Conservation (phyloP, 192 early-diverging fungal species). For the Thoreauomyces humboldtii region DNA sequence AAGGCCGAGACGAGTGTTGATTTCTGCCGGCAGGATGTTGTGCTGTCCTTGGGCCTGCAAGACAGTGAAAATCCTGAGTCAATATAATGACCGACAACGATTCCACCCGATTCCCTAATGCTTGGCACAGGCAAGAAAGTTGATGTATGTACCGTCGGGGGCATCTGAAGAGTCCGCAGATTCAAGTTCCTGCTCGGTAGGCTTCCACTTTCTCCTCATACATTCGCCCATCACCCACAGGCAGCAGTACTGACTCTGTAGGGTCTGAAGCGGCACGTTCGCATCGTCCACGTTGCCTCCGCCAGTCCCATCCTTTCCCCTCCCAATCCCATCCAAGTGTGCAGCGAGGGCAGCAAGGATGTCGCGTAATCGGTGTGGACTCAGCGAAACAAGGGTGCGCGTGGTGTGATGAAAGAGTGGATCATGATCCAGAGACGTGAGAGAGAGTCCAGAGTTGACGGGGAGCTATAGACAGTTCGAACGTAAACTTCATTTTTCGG, state of each 20-base stretch:
- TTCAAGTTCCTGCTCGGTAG: conserved; percentile 1
- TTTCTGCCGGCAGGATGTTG: background rate
- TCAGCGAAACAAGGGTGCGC: conserved; percentile 70
- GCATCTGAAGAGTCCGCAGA: too few relatives aligned
- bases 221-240: conserved; percentile 79
- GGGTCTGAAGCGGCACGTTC: conserved; percentile 57
- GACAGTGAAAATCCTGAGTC: background rate
- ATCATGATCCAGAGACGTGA: conserved; percentile 69
- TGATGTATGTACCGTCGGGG: too few relatives aligned
- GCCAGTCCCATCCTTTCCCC: conserved; percentile 14
- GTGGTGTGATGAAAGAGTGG: conserved; percentile 78
- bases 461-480: conserved; percentile 62
- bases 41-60: background rate
- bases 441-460: conserved; percentile 63
- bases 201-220: conserved; percentile 84
- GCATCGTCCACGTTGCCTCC: conserved; percentile 42
- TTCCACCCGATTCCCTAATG: too few relatives aligned
- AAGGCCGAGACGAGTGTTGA: too few relatives aligned
- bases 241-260: conserved; percentile 85
- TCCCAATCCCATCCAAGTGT: conserved; percentile 72
- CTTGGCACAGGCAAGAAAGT: too few relatives aligned
- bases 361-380: conserved; percentile 68
- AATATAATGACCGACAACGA: too few relatives aligned
- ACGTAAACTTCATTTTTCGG: background rate
- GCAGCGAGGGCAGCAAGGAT: conserved; percentile 67